phyloP scores from a whole-genome alignment of 768 basidiomycete species.

The Boletus insuetus region DNA sequence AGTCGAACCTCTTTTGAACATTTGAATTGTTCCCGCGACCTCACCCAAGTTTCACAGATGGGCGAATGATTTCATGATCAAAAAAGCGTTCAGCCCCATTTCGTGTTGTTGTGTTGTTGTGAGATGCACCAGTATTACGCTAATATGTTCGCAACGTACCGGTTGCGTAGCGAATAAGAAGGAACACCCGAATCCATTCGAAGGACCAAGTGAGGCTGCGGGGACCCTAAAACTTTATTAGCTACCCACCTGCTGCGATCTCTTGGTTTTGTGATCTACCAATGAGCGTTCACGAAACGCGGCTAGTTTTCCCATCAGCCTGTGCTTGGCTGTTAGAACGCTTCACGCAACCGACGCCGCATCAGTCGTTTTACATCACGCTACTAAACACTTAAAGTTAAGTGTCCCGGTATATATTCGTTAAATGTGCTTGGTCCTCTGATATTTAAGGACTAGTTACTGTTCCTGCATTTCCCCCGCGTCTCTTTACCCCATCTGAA shows the following conservation, averaged over 20 bases:
- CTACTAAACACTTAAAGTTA: slow-evolving; percentile 27
- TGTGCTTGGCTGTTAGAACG: neutral
- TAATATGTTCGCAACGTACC: neutral
- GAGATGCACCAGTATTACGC: neutral
- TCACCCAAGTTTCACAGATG: neutral
- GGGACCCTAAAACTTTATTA: slow-evolving; percentile 34
- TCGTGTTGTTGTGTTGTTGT: neutral
- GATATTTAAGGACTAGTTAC: slow-evolving; percentile 31
- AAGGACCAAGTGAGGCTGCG: slow-evolving; percentile 5
- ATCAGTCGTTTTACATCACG: slow-evolving; percentile 36
- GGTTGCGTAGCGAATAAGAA: slow-evolving; percentile 2
- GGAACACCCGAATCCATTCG: neutral
- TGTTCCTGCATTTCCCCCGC: slow-evolving; percentile 10
- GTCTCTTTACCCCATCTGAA: slow-evolving; percentile 7
- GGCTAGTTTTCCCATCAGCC: slow-evolving; percentile 24
- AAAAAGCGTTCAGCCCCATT: neutral
- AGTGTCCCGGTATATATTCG: slow-evolving; percentile 13
- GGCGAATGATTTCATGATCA: neutral
- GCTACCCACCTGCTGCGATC: slow-evolving; percentile 16
- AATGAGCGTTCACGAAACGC: slow-evolving; percentile 15
- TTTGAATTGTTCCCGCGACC: slow-evolving; percentile 1
- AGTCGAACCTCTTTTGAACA: neutral
- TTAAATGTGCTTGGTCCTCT: slow-evolving; percentile 15
- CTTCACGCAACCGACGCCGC: slow-evolving; percentile 26
- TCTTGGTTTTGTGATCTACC: slow-evolving; percentile 21